phyloP scores from a whole-genome alignment of 306 rosid species.

The Lathyrus tuberosus region DNA sequence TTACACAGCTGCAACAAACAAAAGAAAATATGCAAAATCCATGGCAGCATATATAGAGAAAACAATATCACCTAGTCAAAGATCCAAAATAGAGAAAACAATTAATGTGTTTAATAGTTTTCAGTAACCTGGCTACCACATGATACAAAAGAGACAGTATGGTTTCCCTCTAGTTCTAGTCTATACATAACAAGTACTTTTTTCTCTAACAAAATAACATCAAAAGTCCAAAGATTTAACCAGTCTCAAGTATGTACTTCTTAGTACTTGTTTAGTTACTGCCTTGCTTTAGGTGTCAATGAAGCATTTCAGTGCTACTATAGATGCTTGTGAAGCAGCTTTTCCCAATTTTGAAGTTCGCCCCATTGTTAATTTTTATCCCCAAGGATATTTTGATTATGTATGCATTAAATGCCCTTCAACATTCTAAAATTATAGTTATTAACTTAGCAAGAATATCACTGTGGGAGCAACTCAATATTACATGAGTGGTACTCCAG shows the following conservation, averaged over 20 bases:
- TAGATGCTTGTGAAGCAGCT: conserved; percentile 17
- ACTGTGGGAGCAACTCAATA: conserved; percentile 25
- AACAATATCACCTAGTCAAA: conserved; percentile 12
- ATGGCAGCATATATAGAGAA: conserved; percentile 24
- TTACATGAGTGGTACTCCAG: conserved; percentile 24
- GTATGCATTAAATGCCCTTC: conserved; percentile 24
- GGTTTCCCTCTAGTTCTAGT: conserved; percentile 13
- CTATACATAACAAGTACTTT: conserved; percentile 22
- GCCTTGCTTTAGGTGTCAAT: conserved; percentile 20
- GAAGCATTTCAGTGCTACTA: conserved; percentile 29
- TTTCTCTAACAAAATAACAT: conserved; percentile 23
- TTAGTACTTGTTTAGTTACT: conserved; percentile 13
- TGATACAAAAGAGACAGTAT: conserved; percentile 8
- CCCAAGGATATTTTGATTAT: not conserved
- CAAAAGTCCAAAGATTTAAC: conserved; percentile 21
- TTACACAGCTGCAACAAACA: conserved; percentile 17
- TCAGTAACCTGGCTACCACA: conserved; percentile 17
- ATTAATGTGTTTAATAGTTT: conserved; percentile 12
- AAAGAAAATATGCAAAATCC: conserved; percentile 21
- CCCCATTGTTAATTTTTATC: not conserved
- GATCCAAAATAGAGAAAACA: not conserved
- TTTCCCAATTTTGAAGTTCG: conserved; percentile 31
- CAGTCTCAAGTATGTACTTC: conserved; percentile 4
- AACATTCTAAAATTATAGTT: conserved; percentile 22
- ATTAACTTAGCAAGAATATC: conserved; percentile 27